A percentile compares a stretch with the other conserved stretches of the same genome.
These are phyloP conservation scores for Gossypium lobatum DNA, from an alignment of 441 rosid species.

Conservation along the genomic window DNA sequence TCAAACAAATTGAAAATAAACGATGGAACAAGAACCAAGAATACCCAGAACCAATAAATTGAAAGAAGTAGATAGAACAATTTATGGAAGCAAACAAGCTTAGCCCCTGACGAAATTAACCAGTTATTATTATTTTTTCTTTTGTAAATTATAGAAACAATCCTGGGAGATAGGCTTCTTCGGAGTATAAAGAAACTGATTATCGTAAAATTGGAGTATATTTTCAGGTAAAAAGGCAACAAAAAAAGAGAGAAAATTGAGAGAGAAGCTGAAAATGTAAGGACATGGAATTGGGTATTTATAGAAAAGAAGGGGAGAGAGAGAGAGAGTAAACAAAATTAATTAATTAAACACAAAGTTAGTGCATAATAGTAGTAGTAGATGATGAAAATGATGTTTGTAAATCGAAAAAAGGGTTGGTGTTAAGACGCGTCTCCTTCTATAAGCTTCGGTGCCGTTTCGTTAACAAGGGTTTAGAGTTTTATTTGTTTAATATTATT, in stretches of 20 bases:
- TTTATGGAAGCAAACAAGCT: neutral
- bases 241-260: neutral
- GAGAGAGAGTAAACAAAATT: neutral
- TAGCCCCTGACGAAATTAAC: neutral
- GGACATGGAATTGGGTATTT: neutral
- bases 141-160: neutral
- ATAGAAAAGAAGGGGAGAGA: neutral
- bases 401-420: neutral
- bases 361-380: neutral
- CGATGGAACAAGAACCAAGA: neutral
- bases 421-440: neutral
- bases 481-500: neutral
- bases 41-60: no score
- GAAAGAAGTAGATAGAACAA: neutral
- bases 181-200: neutral
- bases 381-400: neutral
- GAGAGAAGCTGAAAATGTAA: neutral
- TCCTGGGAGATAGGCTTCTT: neutral
- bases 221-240: neutral
- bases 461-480: neutral
- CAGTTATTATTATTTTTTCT: no score
- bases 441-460: neutral
- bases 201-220: neutral
- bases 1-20: neutral
- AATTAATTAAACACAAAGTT: neutral